phyloP scores from a whole-genome alignment of 495 filamentous ascomycete genomes.

The Lophiotrema nucula region DNA sequence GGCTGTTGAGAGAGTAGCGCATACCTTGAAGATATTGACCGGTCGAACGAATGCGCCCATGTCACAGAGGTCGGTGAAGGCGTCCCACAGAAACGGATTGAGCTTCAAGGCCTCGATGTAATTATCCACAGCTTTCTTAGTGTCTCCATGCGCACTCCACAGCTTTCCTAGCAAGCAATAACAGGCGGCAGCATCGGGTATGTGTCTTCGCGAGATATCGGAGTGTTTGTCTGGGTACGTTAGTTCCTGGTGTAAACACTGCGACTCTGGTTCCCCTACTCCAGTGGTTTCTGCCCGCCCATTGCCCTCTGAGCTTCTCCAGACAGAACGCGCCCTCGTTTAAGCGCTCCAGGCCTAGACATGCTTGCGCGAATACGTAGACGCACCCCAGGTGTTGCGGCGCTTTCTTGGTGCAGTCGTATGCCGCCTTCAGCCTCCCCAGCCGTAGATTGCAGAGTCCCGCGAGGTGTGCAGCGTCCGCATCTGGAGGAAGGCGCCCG shows the following conservation, averaged over 20 bases:
- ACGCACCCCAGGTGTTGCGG: slow-evolving; percentile 81
- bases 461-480: slow-evolving; percentile 79
- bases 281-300: slow-evolving; percentile 72
- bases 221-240: slow-evolving; percentile 64
- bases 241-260: no score
- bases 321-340: slow-evolving; percentile 77
- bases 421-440: slow-evolving; percentile 72
- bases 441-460: slow-evolving; percentile 79
- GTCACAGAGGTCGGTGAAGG: slow-evolving; percentile 77
- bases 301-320: slow-evolving; percentile 68
- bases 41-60: slow-evolving; percentile 57
- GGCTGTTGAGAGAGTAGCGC: not conserved
- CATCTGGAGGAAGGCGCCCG: slow-evolving; percentile 71
- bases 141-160: slow-evolving; percentile 75
- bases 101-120: slow-evolving; percentile 85
- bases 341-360: slow-evolving; percentile 71
- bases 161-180: slow-evolving; percentile 82
- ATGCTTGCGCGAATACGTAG: slow-evolving; percentile 88
- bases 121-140: slow-evolving; percentile 73
- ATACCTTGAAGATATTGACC: slow-evolving; percentile 74
- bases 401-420: slow-evolving; percentile 65
- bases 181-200: slow-evolving; percentile 81
- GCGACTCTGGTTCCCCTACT: no score
- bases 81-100: slow-evolving; percentile 99
- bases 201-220: slow-evolving; percentile 51